Conservation (phyloP, 345 rosid genomes). For the Carallia brachiata region DNA sequence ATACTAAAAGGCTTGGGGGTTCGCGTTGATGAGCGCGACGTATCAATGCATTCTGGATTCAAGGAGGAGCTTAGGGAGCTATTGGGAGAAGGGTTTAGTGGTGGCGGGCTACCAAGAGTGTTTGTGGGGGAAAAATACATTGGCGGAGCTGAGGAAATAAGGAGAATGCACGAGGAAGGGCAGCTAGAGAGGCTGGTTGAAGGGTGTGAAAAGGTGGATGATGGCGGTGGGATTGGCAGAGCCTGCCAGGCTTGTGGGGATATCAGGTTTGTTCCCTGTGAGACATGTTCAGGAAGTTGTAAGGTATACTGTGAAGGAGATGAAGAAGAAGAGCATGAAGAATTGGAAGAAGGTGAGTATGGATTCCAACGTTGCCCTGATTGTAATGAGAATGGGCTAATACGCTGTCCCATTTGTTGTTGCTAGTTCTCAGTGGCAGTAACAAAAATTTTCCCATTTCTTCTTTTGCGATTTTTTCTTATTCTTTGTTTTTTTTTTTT, state of each 20-base stretch:
- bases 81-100: constrained; percentile 17
- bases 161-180: constrained; percentile 28
- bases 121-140: constrained; percentile 25
- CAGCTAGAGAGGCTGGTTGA: constrained; percentile 25
- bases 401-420: constrained; percentile 54
- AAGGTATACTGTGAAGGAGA: constrained; percentile 60
- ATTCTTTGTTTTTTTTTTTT: neutral
- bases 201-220: constrained; percentile 53
- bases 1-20: constrained; percentile 67
- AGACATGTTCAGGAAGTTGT: constrained; percentile 90
- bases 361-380: constrained; percentile 49
- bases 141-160: constrained; percentile 31
- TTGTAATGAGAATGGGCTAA: constrained; percentile 36
- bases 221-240: constrained; percentile 26
- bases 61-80: constrained; percentile 54
- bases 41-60: constrained; percentile 77
- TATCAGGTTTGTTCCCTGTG: constrained; percentile 86
- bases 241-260: constrained; percentile 90
- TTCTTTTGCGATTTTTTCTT: neutral
- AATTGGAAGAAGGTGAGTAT: constrained; percentile 33
- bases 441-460: constrained; percentile 2
- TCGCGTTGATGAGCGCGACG: constrained; percentile 67
- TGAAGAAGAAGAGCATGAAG: constrained; percentile 32
- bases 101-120: constrained; percentile 26
- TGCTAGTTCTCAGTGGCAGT: constrained; percentile 20